Base-by-base conservation (phyloP, 805 yeast species). In the Candida hungchunana region DNA sequence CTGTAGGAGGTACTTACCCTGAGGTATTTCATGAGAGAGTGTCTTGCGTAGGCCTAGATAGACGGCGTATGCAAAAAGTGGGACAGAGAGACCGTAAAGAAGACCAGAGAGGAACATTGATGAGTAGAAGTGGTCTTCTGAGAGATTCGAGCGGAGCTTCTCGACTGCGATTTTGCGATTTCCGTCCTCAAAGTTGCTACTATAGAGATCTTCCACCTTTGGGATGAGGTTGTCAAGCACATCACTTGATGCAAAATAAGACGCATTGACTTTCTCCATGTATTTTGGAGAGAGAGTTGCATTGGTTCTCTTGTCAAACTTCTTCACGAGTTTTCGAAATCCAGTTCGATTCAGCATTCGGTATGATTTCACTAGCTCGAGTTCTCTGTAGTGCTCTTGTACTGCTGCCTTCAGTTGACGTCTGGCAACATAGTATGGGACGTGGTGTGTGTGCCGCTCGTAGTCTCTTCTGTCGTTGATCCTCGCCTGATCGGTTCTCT, bases 251-350 rank as follows among this genome's bases (percentile, higher is more conserved):
- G 73, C 69, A 53, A 83, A 80, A 47, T 77, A 69, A n/a, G 78
- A 58, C 4, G 54, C 47, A 42, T 79, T 77, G 6, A 84, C 71
- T 36, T 72, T 74, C 15, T 66, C 67, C 77, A 80, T 69, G 52
- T 77, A 86, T 3, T 55, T 43, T 1, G 62, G 56, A 10, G 75
- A 64, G 4, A 70, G 46, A 1, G 63, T 47, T 8, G 74, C 63
- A 10, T 64, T 55, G 3, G 79, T 69, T 5, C 80, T 69, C 52
- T 93, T 93, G 60, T 93, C 98, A 55, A 77, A 89, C 58, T 93
- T 93, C 55, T 93, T 93, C 40, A 87, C 69, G 51, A 93, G 79
- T 52, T 93, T 93, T 34, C 96, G 73, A 51, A 89, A 77, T 0
- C 94, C 98, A 0, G 95, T 88, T 20, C 88, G 69, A 59, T 93